Base-by-base conservation (phyloP, 2,329 filamentous ascomycete genomes). In the Laburnicola sp. region DNA sequence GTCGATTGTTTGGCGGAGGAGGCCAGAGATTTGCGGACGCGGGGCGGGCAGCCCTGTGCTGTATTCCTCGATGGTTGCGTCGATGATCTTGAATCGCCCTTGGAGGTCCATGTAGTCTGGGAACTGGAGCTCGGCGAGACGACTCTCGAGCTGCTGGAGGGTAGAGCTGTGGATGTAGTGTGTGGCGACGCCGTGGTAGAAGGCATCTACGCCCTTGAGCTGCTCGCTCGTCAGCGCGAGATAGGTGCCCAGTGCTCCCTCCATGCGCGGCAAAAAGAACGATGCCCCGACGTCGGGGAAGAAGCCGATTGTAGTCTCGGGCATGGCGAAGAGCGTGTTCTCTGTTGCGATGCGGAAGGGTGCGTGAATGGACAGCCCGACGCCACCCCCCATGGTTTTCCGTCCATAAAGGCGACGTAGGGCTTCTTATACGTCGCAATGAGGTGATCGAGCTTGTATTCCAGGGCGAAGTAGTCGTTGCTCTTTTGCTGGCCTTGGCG, bases 351-450 rank as follows among this genome's bases (percentile, higher is more conserved):
- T 96, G 54, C 94, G 83, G 81, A 99, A 93, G 2, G 94, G 95
- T 2, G 94, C 93, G 75, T 99, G 95, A 45, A 96, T 84, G 73
- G 89, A 95, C 50, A 99, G 82, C 5, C 94, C 94, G 46, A 97
- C 94, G 60, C 94, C 94, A 49, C 94, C 94, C 49, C 94, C 94
- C 94, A 99, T 99, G 45, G 95, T 99, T 73, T 96, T 89, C 94
- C 94, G 69, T 99, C 94, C 87, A 99, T 95, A 69, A 97, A 88
- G 28, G 94, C 89, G 45, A 99, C 85, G 69, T 94, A 96, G 0
- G 94, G 94, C 78, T 97, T 99, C 55, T 79, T 72, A 77, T 96
- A 97, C 32, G 92, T 97, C 22, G 94, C 89, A 70, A 99, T 96
- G 63, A 93, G 80, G 75, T 99, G 94, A 72, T 99, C 89, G 57